Evolutionary conservation across 495 filamentous ascomycete genomes (phyloP), one percentile per base, ranked within the genome.

Genomic region (Lasiosphaeria hispida): DNA sequence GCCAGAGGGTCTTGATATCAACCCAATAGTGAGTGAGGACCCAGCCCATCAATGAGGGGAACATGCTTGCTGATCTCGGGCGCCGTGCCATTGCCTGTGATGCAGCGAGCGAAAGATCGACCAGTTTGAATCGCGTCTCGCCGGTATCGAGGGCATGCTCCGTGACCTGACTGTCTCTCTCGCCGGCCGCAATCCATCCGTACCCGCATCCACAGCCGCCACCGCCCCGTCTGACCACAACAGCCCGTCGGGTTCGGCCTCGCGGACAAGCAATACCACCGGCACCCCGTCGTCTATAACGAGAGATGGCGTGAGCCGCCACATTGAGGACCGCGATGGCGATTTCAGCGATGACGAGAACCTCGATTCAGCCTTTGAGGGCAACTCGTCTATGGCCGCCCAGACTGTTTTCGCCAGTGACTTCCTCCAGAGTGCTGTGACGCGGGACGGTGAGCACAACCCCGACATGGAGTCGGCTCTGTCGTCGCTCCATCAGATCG

Each of bases 61-160:
- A 8, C 38, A 1, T 40, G 17, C 13, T 0, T 11, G 10, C 47
- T 11, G 6, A 33, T 37, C 10, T 49, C 10, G 9, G 23, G 47
- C 17, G 39, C 45, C 1, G 15, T 14, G 13, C 11, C 14, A 18
- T 36, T 10, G n/a, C 17, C 36, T 9, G 60, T 11, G 7, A 19
- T 14, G 14, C 51, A 88, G 85, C 67, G 86, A 89, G 69, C 78
- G 75, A 58, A 89, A 89, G 69, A 86, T 89, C 45, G 85, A 88
- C 62, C 67, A 78, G 33, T 86, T 89, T 49, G 85, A 85, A 61
- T 73, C 81, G 42, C 83, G 85, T 4, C 77, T 89, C 7, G 78
- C 74, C 3, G 73, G 75, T 39, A 88, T 89, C 53, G 86, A 80
- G 62, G 58, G 71, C 17, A 72, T 81, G 54, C 73, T 88, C 1